phyloP scores from a whole-genome alignment of 108 stramenopile species.

The Asterionellopsis glacialis region DNA sequence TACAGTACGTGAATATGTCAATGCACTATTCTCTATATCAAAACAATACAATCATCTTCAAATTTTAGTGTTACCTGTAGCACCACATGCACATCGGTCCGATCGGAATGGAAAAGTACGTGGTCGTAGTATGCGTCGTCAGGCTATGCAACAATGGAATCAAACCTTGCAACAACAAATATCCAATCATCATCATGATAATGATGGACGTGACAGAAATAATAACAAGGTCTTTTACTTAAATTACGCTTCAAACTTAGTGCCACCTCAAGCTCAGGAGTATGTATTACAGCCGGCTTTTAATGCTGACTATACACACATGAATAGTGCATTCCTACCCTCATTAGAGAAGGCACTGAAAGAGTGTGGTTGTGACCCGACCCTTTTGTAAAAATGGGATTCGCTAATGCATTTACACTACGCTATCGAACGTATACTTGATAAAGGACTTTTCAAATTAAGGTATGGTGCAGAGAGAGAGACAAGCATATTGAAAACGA shows the following conservation, averaged over 20 bases:
- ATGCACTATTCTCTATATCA: conserved; percentile 17
- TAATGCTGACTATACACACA: conserved; percentile 63
- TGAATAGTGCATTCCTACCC: conserved; percentile 43
- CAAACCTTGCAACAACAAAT: conserved; percentile 29
- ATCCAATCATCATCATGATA: background rate
- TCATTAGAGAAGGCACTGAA: conserved; percentile 27
- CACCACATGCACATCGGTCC: conserved; percentile 43
- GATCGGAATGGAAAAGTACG: conserved; percentile 38
- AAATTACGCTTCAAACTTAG: conserved; percentile 32
- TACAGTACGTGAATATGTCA: conserved; percentile 37
- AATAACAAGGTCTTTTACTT: conserved; percentile 25
- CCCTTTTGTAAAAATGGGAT: conserved; percentile 7
- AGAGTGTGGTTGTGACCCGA: conserved; percentile 26
- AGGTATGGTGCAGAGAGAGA: too few relatives aligned
- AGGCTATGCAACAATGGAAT: conserved; percentile 44
- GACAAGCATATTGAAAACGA: too few relatives aligned
- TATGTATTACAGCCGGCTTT: conserved; percentile 37
- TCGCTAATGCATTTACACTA: too few relatives aligned
- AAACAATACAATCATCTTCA: conserved; percentile 12
- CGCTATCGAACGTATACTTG: too few relatives aligned
- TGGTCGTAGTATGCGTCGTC: conserved; percentile 36
- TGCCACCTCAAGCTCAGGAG: conserved; percentile 19
- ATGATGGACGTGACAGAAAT: background rate
- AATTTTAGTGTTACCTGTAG: conserved; percentile 46
- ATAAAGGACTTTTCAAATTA: too few relatives aligned